These are phyloP conservation scores for Carnegiea gigantea DNA, from an alignment of 179 eudicot genomes.

Conservation along the genomic window DNA sequence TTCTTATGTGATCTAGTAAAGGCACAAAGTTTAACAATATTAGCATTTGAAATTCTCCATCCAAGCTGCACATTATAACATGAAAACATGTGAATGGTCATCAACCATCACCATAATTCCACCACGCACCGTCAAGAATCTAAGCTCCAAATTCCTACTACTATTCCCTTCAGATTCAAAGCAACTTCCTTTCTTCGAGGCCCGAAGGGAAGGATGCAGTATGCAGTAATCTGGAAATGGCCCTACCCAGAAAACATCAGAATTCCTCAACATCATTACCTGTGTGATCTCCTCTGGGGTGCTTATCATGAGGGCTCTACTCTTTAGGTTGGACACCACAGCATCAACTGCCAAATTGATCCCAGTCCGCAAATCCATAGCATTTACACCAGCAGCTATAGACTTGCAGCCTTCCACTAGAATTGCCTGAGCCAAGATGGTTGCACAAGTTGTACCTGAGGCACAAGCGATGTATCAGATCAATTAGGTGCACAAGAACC, in stretches of 20 bases:
- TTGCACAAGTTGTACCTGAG: constrained; percentile 98
- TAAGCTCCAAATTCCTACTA: background rate
- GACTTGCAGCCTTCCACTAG: constrained; percentile 91
- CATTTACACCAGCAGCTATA: constrained; percentile 85
- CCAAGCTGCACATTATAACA: constrained; percentile 4
- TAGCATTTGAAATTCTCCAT: background rate
- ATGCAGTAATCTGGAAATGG: background rate
- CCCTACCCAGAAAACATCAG: background rate
- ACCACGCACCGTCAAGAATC: background rate
- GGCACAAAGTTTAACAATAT: background rate
- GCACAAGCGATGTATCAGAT: constrained; percentile 12
- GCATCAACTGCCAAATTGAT: constrained; percentile 90
- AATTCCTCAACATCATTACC: constrained; percentile 38
- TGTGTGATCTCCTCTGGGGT: constrained; percentile 93
- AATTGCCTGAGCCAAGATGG: constrained; percentile 91
- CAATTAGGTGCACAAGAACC: constrained; percentile 1
- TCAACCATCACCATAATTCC: background rate
- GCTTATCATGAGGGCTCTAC: constrained; percentile 86
- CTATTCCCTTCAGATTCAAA: background rate
- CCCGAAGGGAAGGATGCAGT: background rate
- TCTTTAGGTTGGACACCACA: constrained; percentile 70
- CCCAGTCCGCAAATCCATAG: constrained; percentile 88
- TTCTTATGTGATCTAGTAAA: background rate
- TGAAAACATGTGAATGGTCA: background rate
- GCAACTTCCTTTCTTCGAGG: background rate